These are phyloP conservation scores for Nothomitra cinnamomea DNA, from an alignment of 2,329 filamentous ascomycete genomes.

Conservation along the genomic window DNA sequence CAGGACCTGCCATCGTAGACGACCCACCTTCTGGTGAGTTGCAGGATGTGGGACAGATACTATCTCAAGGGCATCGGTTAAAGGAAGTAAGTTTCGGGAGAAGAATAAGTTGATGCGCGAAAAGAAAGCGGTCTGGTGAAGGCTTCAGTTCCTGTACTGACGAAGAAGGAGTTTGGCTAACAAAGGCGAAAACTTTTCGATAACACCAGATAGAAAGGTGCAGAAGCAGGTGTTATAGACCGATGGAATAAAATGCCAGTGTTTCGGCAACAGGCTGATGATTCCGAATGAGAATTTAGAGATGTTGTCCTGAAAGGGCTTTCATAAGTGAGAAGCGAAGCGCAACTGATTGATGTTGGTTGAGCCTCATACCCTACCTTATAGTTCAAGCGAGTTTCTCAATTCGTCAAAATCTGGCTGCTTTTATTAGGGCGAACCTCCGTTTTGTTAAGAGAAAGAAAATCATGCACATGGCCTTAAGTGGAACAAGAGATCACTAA, in stretches of 20 bases:
- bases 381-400: no score
- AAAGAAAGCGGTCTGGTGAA: not conserved
- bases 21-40: slow-evolving; percentile 2
- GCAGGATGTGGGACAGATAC: not conserved
- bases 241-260: not conserved
- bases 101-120: not conserved
- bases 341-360: not conserved
- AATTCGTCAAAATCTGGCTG: no score
- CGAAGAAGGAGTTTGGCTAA: not conserved
- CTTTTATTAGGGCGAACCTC: no score
- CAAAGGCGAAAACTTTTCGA: not conserved
- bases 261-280: not conserved
- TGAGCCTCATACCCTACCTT: not conserved
- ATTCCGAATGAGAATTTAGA: not conserved
- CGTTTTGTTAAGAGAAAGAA: no score
- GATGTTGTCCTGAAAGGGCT: not conserved
- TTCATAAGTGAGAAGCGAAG: not conserved
- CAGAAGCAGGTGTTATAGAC: not conserved
- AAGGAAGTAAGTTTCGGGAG: not conserved
- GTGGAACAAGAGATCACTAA: no score
- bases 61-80: not conserved
- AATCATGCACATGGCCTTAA: no score
- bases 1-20: slow-evolving; percentile 1
- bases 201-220: not conserved
- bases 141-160: not conserved